Evolutionary conservation across 805 yeast species (phyloP), one percentile per base, ranked within the genome.

Genomic region (Monosporozyma unispora): DNA sequence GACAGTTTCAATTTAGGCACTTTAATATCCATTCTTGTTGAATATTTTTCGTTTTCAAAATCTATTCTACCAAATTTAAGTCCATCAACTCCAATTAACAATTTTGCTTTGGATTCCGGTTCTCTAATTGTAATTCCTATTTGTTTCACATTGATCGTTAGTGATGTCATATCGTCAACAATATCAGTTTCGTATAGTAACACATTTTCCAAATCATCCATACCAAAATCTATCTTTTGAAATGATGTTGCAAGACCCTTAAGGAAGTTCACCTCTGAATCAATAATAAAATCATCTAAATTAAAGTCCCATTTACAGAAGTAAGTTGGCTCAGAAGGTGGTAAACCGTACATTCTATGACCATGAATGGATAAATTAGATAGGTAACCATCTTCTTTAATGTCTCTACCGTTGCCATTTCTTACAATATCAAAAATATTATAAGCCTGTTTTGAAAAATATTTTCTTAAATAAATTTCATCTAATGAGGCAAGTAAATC

Each of bases 331-430:
- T 87, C 95, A 7, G 74, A 70, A 0, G 97, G 97, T 0, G 96
- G 96, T 2, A 88, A 62, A 0, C 99, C 99, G 70, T 88, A 88
- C 82, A 90, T 81, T 59, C 98, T 74, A 64, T 91, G 96, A 0
- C 96, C 95, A 64, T 87, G 95, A 22, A 87, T 72, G 2, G 74
- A 60, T 11, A 86, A 56, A 42, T 80, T 79, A 0, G 81, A 73
- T 4, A 52, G 51, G n/a, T 46, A 43, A 18, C 71, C 61, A 43
- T 60, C 57, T 19, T 49, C 41, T 21, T 43, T 25, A 21, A 51
- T 44, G 40, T 49, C 46, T n/a, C 45, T 18, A 7, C 52, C 49
- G 40, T 60, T 59, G 22, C 57, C 50, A 9, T 60, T 64, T 10
- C 60, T 61, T 3, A 75, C 71, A 19, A 59, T 55, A 4, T 60